Evolutionary conservation across 352 stramenopile species (phyloP).

Genomic region (Phytophthora kernoviae): DNA sequence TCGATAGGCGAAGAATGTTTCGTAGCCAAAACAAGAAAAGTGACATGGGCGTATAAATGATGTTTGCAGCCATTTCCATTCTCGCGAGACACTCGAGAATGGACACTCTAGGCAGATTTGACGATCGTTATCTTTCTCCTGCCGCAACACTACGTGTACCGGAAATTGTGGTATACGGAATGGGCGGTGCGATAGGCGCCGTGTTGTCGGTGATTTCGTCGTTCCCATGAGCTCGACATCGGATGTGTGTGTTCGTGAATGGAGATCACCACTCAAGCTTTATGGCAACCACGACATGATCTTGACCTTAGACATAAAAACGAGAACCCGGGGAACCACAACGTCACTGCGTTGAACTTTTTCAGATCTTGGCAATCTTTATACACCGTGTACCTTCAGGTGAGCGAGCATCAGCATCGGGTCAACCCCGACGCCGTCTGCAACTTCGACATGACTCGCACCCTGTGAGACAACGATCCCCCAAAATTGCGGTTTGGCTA

Average conservation of each 20-base stretch:
- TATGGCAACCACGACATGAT: no score
- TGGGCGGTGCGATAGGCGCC: neutral
- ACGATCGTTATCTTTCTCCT: neutral
- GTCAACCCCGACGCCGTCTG: neutral
- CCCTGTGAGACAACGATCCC: constrained; percentile 11
- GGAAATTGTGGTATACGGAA: neutral
- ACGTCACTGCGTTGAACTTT: no score
- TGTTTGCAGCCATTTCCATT: constrained; percentile 6
- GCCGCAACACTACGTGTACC: neutral
- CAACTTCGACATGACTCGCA: constrained; percentile 22
- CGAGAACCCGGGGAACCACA: neutral
- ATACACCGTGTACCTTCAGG: neutral
- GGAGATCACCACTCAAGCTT: no score
- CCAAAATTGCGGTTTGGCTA: neutral
- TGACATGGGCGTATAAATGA: constrained; percentile 4
- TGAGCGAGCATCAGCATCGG: neutral
- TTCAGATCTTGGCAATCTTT: no score
- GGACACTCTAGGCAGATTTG: constrained; percentile 10
- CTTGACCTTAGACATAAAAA: no score
- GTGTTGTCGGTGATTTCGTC: constrained; percentile 6
- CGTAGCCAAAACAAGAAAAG: constrained; percentile 10
- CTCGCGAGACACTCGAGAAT: constrained; percentile 5
- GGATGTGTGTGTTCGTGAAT: constrained; percentile 4
- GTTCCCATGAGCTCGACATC: neutral
- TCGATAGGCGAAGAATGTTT: constrained; percentile 4